phyloP scores from a whole-genome alignment of 116 monocot genomes.

The Thalassia testudinum region DNA sequence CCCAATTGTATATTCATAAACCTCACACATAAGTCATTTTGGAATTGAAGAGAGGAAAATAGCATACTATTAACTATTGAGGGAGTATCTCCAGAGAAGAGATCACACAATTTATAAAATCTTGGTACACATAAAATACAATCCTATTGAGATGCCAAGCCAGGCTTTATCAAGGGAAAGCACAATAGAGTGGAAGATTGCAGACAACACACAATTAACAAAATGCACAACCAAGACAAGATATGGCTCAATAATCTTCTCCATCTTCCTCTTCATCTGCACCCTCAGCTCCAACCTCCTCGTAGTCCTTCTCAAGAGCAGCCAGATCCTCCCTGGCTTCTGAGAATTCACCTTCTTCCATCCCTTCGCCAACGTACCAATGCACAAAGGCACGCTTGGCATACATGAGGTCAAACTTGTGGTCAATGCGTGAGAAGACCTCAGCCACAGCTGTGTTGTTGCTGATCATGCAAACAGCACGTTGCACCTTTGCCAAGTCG shows the following conservation, averaged over 20 bases:
- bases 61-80: too few relatives aligned
- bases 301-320: slow-evolving; percentile 32
- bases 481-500: slow-evolving; percentile 57
- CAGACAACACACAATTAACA: too few relatives aligned
- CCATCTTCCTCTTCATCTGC: slow-evolving; percentile 14
- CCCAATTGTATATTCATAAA: too few relatives aligned
- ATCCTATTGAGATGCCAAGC: too few relatives aligned
- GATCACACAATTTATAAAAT: too few relatives aligned
- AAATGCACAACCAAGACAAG: too few relatives aligned
- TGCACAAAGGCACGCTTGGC: slow-evolving; percentile 29
- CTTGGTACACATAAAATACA: too few relatives aligned
- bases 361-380: slow-evolving; percentile 33
- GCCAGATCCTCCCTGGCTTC: slow-evolving; percentile 32
- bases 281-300: slow-evolving; percentile 28
- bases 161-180: too few relatives aligned
- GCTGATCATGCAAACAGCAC: slow-evolving; percentile 84
- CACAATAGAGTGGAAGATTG: too few relatives aligned
- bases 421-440: slow-evolving; percentile 60
- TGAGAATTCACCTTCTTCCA: slow-evolving; percentile 37
- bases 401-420: slow-evolving; percentile 72
- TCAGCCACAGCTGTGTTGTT: slow-evolving; percentile 80
- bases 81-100: too few relatives aligned
- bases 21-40: too few relatives aligned
- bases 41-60: too few relatives aligned
- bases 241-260: slow-evolving; percentile 1